A percentile compares a stretch with the other conserved stretches of the same genome.
Evolutionary conservation across 1,139 yeast species (phyloP).

Genomic region (Meyerozyma carpophila): DNA sequence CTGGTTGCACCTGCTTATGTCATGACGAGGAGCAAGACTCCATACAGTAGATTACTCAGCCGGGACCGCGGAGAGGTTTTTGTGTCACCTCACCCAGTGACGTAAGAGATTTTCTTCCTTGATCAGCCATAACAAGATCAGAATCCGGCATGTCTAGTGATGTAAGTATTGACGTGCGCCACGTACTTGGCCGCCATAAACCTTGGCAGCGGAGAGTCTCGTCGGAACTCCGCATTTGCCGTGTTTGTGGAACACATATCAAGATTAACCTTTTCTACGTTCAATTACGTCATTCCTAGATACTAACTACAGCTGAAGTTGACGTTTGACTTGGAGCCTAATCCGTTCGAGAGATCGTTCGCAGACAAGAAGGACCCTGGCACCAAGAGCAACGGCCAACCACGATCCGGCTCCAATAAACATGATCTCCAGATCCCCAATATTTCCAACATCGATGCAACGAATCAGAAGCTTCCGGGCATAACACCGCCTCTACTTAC

Average conservation of each 20-base stretch:
- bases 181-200: too few species aligned
- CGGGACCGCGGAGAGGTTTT: neutral
- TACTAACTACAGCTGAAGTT: constrained; percentile 32
- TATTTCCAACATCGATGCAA: constrained; percentile 17
- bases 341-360: constrained; percentile 93
- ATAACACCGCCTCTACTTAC: constrained; percentile 53
- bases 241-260: neutral
- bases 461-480: constrained; percentile 30
- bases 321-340: constrained; percentile 81
- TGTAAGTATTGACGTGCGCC: constrained; percentile 15
- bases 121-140: neutral
- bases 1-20: too few species aligned
- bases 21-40: too few species aligned
- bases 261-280: neutral
- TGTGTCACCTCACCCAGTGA: constrained; percentile 1
- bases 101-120: constrained; percentile 1
- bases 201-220: too few species aligned
- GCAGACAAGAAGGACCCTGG: constrained; percentile 45
- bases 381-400: constrained; percentile 4
- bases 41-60: neutral
- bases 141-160: constrained; percentile 18
- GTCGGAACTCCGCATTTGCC: neutral
- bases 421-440: constrained; percentile 34
- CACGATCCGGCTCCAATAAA: constrained; percentile 16
- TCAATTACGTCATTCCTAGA: constrained; percentile 14